Percentiles rank a stretch among this genome's conserved stretches.
phyloP scores from a whole-genome alignment of 306 rosid genomes.

The Pterocarpus santalinus region DNA sequence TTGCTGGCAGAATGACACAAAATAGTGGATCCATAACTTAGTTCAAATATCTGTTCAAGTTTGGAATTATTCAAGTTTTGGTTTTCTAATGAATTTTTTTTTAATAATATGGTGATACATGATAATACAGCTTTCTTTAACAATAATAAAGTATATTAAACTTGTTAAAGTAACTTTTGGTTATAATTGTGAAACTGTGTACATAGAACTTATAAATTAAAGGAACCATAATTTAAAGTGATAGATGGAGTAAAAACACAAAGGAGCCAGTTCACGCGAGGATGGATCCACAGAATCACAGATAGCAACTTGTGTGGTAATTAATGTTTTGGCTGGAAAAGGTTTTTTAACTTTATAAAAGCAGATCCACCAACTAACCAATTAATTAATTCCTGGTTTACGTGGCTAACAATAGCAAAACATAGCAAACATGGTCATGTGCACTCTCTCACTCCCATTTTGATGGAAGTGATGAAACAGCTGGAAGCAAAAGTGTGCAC shows the following conservation, averaged over 20 bases:
- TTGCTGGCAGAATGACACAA: too few relatives aligned
- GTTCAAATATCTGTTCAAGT: too few relatives aligned
- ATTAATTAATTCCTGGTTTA: background rate
- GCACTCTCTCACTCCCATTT: background rate
- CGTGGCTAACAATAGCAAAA: background rate
- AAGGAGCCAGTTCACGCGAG: slow-evolving; percentile 5
- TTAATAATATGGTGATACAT: background rate
- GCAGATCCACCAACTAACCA: background rate
- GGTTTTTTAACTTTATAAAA: slow-evolving; percentile 21
- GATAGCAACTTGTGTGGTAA: background rate
- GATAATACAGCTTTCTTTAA: background rate
- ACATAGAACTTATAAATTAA: background rate
- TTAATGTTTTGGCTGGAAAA: background rate
- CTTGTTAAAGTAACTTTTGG: too few relatives aligned
- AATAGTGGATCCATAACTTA: too few relatives aligned
- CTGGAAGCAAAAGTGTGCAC: background rate
- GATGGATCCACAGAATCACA: slow-evolving; percentile 6
- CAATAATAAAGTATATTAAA: background rate
- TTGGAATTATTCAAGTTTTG: too few relatives aligned
- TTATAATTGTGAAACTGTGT: background rate
- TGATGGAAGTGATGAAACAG: background rate
- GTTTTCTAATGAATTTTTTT: too few relatives aligned
- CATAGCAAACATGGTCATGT: background rate
- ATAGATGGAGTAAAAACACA: background rate
- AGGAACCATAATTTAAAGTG: background rate